Evolutionary conservation across 768 basidiomycete genomes (phyloP), one percentile per base, ranked within the genome.

Genomic region (Serendipita sp.): DNA sequence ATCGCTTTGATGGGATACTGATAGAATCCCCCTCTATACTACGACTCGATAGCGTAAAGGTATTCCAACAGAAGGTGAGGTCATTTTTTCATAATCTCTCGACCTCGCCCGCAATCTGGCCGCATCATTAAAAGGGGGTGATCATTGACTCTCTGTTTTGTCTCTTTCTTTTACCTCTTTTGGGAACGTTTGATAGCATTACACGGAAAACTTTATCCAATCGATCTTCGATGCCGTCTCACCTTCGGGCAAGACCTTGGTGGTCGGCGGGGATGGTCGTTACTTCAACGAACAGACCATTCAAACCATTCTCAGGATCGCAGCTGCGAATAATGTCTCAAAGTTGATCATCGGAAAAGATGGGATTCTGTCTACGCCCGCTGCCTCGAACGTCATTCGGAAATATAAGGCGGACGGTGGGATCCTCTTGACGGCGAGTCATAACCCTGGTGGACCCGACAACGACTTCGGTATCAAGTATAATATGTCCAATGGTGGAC

Each of bases 381-480:
- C 96, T 33, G 96, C 88, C 4, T 96, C 92, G 66, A 91, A 96
- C 73, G 75, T 96, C 68, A 99, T 99, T 74, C 80, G 96, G 66
- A 91, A 92, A 69, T 91, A 91, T 78, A 92, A 96, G 74, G 94
- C 94, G 3, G 83, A 90, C 68, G 96, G 96, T 48, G 96, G 96
- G 66, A 99, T 99, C 74, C 79, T 99, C 61, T 79, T 99, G 66
- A 99, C 96, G 3, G 96, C 96, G 17, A 88, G 85, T 65, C 96
- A 99, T 79, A 99, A 99, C 74, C 94, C 96, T 17, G 96, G 96
- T 62, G 96, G 96, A 24, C 96, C 96, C n/a, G 81, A 91, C 71
- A 87, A 89, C 69, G 96, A 99, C 74, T 99, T 98, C 72, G 96
- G 96, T 53, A 97, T 99, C 82, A 98, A 99, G 75, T 99, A 96